phyloP scores from a whole-genome alignment of 2,329 filamentous ascomycete genomes.

The Bipolaris zeicola region DNA sequence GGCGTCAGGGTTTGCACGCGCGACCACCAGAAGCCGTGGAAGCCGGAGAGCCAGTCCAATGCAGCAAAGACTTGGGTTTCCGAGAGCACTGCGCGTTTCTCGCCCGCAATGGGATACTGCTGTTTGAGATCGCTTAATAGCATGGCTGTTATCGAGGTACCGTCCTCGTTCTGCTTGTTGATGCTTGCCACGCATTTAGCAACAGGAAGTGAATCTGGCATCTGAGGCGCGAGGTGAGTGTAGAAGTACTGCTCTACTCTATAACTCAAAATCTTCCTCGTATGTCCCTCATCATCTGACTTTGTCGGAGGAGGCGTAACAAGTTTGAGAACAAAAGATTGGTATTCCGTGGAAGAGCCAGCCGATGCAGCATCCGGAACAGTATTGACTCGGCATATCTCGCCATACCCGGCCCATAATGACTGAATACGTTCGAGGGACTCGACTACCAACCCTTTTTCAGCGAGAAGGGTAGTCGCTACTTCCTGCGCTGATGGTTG shows the following conservation, averaged over 20 bases:
- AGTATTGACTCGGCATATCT: slow-evolving; percentile 63
- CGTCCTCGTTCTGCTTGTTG: slow-evolving; percentile 47
- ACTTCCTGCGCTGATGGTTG: slow-evolving; percentile 24
- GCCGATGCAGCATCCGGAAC: slow-evolving; percentile 12
- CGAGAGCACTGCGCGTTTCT: slow-evolving; percentile 58
- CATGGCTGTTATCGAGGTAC: slow-evolving; percentile 56
- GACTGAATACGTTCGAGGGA: slow-evolving; percentile 46
- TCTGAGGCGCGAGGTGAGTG: slow-evolving; percentile 57
- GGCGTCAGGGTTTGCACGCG: slow-evolving; percentile 33
- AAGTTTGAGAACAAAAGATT: slow-evolving; percentile 63
- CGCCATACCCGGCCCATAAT: slow-evolving; percentile 57
- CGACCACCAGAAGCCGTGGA: slow-evolving; percentile 63
- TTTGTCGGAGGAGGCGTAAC: slow-evolving; percentile 58
- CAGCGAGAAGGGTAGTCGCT: slow-evolving; percentile 35
- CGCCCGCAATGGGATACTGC: slow-evolving; percentile 62
- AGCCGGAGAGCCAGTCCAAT: slow-evolving; percentile 66
- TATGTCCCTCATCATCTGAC: slow-evolving; percentile 63
- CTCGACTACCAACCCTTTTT: slow-evolving; percentile 31
- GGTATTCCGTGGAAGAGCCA: slow-evolving; percentile 23
- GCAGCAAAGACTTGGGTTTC: slow-evolving; percentile 58
- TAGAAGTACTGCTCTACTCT: slow-evolving; percentile 72
- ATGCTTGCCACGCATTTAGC: slow-evolving; percentile 57
- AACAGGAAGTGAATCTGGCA: slow-evolving; percentile 55
- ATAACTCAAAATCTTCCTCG: slow-evolving; percentile 70
- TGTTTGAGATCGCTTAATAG: slow-evolving; percentile 63